Evolutionary conservation across 805 yeast species (phyloP).

Genomic region (Yamadazyma ubonensis): DNA sequence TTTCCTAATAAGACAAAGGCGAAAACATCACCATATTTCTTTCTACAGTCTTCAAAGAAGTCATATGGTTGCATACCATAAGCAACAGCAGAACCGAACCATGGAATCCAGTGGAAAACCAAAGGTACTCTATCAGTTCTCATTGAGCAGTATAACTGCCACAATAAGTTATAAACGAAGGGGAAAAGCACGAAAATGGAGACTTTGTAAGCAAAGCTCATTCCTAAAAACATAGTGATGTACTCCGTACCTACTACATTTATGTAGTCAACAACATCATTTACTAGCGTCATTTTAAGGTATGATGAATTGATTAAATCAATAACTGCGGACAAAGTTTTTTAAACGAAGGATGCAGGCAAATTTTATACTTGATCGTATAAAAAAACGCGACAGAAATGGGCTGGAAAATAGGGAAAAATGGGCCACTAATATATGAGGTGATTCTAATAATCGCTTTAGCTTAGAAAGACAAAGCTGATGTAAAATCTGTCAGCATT

Average conservation of each 20-base stretch:
- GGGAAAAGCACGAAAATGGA: constrained; percentile 48
- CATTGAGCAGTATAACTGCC: constrained; percentile 69
- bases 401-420: background rate
- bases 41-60: constrained; percentile 76
- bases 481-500: background rate
- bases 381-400: constrained; percentile 6
- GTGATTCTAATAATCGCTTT: constrained; percentile 7
- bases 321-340: background rate
- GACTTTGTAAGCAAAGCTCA: constrained; percentile 27
- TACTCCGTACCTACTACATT: constrained; percentile 7
- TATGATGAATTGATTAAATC: constrained; percentile 1
- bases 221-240: constrained; percentile 20
- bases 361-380: constrained; percentile 9
- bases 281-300: constrained; percentile 29
- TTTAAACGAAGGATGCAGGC: constrained; percentile 5
- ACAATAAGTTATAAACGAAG: constrained; percentile 59
- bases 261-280: constrained; percentile 12
- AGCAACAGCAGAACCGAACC: constrained; percentile 87
- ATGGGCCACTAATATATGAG: constrained; percentile 8
- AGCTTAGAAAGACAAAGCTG: no score
- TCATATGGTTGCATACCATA: constrained; percentile 94
- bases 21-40: constrained; percentile 88
- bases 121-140: constrained; percentile 84
- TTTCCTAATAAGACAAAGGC: constrained; percentile 87
- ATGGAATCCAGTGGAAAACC: constrained; percentile 90